Percentiles rank a stretch among this genome's conserved stretches.
phyloP scores from a whole-genome alignment of 495 filamentous ascomycete species.

The Lophium mytilinum region DNA sequence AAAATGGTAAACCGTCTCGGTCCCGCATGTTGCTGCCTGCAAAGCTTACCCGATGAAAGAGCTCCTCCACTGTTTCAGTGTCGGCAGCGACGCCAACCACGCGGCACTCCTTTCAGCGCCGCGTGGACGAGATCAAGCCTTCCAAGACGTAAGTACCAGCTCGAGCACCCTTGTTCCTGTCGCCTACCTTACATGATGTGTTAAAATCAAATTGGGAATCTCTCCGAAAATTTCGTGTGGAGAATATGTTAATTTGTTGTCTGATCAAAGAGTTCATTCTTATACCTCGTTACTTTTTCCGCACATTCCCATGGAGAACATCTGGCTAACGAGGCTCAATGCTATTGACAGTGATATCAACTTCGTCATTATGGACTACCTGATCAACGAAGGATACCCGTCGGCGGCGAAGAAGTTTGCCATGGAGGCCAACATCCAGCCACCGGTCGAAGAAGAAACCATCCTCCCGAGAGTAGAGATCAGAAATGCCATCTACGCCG shows the following conservation, averaged over 20 bases:
- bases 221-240: slow-evolving; percentile 91
- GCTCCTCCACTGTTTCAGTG: slow-evolving; percentile 36
- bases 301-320: background rate
- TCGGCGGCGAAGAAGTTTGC: slow-evolving; percentile 88
- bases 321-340: slow-evolving; percentile 4
- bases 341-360: slow-evolving; percentile 76
- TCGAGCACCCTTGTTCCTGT: slow-evolving; percentile 6
- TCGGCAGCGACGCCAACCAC: slow-evolving; percentile 55
- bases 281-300: background rate
- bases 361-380: slow-evolving; percentile 90
- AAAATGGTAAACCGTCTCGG: slow-evolving; percentile 11
- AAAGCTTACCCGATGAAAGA: slow-evolving; percentile 21
- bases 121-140: slow-evolving; percentile 75
- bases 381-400: slow-evolving; percentile 94
- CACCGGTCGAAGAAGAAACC: slow-evolving; percentile 57
- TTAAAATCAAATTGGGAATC: slow-evolving; percentile 98
- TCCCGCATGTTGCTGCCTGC: background rate
- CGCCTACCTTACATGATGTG: slow-evolving; percentile 58
- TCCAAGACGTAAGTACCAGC: slow-evolving; percentile 70
- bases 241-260: slow-evolving; percentile 74
- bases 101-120: slow-evolving; percentile 66
- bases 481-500: slow-evolving; percentile 68
- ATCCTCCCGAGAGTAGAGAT: slow-evolving; percentile 75
- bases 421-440: slow-evolving; percentile 79
- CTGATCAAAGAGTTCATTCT: slow-evolving; percentile 40